Evolutionary conservation across 2,329 filamentous ascomycete genomes (phyloP), one percentile per base, ranked within the genome.

Genomic region (Microcyclospora tardicrescens): DNA sequence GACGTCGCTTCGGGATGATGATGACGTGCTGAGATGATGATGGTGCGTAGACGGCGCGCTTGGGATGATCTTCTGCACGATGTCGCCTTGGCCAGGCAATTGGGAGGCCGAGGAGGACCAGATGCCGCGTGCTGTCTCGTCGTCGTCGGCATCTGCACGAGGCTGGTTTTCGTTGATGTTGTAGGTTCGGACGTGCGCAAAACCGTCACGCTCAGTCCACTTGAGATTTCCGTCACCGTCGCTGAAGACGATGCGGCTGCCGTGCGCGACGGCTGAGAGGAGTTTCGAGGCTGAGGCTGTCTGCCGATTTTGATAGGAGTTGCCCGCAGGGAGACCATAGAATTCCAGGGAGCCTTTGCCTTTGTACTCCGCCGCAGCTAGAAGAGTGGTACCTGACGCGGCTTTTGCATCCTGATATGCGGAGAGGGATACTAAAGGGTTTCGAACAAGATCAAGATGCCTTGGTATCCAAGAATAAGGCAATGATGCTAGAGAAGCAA

Each of bases 351-450:
- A 87, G 1, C 89, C 89, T 58, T 91, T 87, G 27, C 81, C 84
- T 50, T 91, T 93, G 64, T 95, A 95, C 55, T 89, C 84, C 5
- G 87, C 89, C 30, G 82, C 84, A 2, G 85, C 84, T 37, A 94
- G 73, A 16, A 95, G 61, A 0, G 81, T 86, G 34, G 79, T 69
- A 0, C 78, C 71, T 0, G 61, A 51, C 0, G 59, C 57, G n/a
- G 53, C 61, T 48, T 79, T 79, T n/a, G 68, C 68, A 13, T 65
- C 62, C 45, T 59, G 64, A 10, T 75, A 65, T 45, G 69, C 69
- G 39, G 73, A 69, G 38, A 67, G 59, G 42, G 72, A 39, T 28
- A 41, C 65, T 14, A 69, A 70, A 5, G 59, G 57, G 15, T 65
- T 63, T 3, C 71, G 68, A 2, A 78, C 63, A 2, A 73, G 62